Base-by-base conservation (phyloP, 2,329 filamentous ascomycete species). In the Phyllachora maydis region DNA sequence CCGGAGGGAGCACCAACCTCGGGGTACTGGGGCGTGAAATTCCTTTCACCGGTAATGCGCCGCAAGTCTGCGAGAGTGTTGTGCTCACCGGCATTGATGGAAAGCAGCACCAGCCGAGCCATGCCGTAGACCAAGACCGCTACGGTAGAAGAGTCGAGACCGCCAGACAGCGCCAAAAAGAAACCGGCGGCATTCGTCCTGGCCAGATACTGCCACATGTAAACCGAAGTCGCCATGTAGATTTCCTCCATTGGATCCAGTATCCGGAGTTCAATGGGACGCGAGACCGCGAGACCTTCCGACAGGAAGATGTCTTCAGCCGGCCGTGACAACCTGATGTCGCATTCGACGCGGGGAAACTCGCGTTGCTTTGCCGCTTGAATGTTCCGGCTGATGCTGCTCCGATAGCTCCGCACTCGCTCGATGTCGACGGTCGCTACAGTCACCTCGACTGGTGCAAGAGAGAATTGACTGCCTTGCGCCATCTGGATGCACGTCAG, bases 391-490 rank as follows among this genome's bases (percentile, higher is more conserved):
- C 60, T 62, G 6, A 59, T 53, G 0, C 54, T 49, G n/a, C 48
- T 61, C 0, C 74, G 52, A 34, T 56, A 69, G 1, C 57, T 50
- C 16, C 72, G 52, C 5, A 85, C 73, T 31, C 78, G 68, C 35
- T 85, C 77, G 2, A 77, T 49, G 34, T 76, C 69, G 5, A 76
- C 53, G 0, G 67, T 75, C 3, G 70, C 71, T 4, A 57, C 63
- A 11, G 71, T 46, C 4, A 76, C 66, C 34, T 76, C 69, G 5
- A 76, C 68, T 19, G 70, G 64, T 20, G 60, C 57, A 7, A 76
- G 42, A 9, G 54, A 61, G 44, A 77, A 77, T 34, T 77, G 71
- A 1, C 58, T 59, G 2, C 62, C 67, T 39, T 77, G 70, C n/a
- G n/a, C n/a, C n/a, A n/a, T n/a, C n/a, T n/a, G 1, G 65, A n/a